Evolutionary conservation across 331 rosid genomes (phyloP), one percentile per base, ranked within the genome.

Genomic region (Acacia pycnantha): DNA sequence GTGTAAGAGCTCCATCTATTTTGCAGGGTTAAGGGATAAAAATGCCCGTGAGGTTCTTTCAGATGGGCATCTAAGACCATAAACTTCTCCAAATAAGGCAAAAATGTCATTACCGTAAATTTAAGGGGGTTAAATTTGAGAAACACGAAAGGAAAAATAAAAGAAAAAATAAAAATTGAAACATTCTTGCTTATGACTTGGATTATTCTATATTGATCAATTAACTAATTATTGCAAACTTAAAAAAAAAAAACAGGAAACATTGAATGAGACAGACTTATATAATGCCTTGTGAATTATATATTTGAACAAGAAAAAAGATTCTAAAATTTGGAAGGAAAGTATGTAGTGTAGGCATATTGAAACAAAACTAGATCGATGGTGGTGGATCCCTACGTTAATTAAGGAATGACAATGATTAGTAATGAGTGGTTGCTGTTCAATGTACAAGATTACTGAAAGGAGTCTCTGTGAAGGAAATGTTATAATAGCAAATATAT

Each of bases 301-400:
- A n/a, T 58, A 26, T 61, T 61, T 24, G 8, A 24, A 26, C 67
- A n/a, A 9, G 31, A 58, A 43, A 43, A 43, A 43, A 43, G 1
- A 43, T 43, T 43, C 2, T 43, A 43, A 50, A 50, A 16, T 11
- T 50, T 10, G 9, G 46, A 43, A 43, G 46, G 12, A 43, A 11
- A 24, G 3, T 61, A 21, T 53, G n/a, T 5, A 2, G 11, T 53
- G n/a, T 5, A 2, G 11, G 40, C 48, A 53, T 10, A 46, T 46
- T 26, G 33, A 19, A 46, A 43, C 40, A 71, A 64, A 64, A 31
- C n/a, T n/a, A 72, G 14, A n/a, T n/a, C n/a, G n/a, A 22, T 59
- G 66, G 33, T 22, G 53, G 77, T 29, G 29, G 77, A 73, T 50
- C 65, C 77, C 65, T 73, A 29, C 61, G 77, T 73, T 21, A 22